Conservation (phyloP, 140 eudicot genomes). For the Erigeron philadelphicus region DNA sequence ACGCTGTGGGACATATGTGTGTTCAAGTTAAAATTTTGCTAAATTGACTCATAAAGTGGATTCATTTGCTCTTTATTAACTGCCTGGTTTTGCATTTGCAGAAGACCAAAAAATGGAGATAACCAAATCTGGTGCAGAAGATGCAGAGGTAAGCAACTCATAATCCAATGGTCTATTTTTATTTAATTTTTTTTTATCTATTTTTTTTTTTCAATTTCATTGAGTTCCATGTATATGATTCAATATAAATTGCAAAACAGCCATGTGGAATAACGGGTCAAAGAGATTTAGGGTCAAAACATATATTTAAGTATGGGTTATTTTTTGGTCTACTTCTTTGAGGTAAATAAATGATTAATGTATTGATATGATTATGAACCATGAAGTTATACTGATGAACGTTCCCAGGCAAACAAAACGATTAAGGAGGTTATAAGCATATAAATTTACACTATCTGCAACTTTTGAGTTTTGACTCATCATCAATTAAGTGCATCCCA, state of each 20-base stretch:
- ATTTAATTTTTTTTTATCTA: no score
- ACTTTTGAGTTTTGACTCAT: not conserved
- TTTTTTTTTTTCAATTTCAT: not conserved
- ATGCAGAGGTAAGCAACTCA: constrained; percentile 41
- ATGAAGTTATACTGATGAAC: not conserved
- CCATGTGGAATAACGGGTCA: constrained; percentile 6
- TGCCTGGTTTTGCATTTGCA: constrained; percentile 23
- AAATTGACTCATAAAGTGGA: not conserved
- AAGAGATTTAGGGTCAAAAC: not conserved
- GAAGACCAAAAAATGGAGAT: constrained; percentile 66
- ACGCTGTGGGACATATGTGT: not conserved
- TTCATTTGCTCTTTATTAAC: constrained; percentile 8
- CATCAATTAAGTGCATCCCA: not conserved
- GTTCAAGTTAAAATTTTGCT: not conserved
- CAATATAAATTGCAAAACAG: not conserved
- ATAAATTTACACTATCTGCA: not conserved
- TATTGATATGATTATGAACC: not conserved
- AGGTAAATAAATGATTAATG: not conserved
- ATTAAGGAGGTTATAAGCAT: not conserved
- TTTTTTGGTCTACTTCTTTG: not conserved
- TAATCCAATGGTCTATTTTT: not conserved
- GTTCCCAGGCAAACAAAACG: not conserved
- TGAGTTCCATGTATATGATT: not conserved
- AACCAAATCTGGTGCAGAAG: constrained; percentile 46
- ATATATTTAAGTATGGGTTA: not conserved